phyloP scores from a whole-genome alignment of 257 asterid genomes.

The Misopates orontium region DNA sequence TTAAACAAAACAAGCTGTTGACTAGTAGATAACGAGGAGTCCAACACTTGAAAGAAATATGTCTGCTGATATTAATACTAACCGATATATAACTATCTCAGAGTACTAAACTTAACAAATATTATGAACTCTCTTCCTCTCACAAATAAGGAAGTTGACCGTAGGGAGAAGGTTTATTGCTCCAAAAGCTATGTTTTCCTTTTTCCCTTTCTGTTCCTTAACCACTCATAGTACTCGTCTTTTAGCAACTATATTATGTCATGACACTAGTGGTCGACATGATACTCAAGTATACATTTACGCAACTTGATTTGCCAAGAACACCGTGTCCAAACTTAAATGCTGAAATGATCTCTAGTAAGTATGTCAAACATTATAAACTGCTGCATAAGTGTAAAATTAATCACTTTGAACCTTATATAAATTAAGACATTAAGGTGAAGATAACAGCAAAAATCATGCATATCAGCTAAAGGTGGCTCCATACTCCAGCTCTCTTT shows the following conservation, averaged over 20 bases:
- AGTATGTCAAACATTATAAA: not conserved
- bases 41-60: slow-evolving; percentile 6
- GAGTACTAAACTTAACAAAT: not conserved
- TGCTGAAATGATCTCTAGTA: slow-evolving; percentile 2
- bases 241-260: too few species aligned
- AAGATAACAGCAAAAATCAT: slow-evolving; percentile 2
- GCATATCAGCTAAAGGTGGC: slow-evolving; percentile 10
- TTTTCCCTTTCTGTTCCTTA: not conserved
- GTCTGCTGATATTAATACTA: too few species aligned
- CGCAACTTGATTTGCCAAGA: too few species aligned
- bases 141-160: not conserved
- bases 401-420: slow-evolving; percentile 2
- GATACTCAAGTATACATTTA: too few species aligned
- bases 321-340: not conserved
- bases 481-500: not conserved
- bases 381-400: not conserved
- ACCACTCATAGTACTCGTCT: too few species aligned
- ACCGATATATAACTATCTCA: not conserved
- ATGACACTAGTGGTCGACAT: too few species aligned
- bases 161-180: not conserved
- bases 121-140: too few species aligned
- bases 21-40: not conserved
- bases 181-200: not conserved
- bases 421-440: slow-evolving; percentile 6
- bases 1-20: not conserved